Conservation (phyloP, 225 moss, liverwort and hornwort genomes). For the Ulota crispa region DNA sequence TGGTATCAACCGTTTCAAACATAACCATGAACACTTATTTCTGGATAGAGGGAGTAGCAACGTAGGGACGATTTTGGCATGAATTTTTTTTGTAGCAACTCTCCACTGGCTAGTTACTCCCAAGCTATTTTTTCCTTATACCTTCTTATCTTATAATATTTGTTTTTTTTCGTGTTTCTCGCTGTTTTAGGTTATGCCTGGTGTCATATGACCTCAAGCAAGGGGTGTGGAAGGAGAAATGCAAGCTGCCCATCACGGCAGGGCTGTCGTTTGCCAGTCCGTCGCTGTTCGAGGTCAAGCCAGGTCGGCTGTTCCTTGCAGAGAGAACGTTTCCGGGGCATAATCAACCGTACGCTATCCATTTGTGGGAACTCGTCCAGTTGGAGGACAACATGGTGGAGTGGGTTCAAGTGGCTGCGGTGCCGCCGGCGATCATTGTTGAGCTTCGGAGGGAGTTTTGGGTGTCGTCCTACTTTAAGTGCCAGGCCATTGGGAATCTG, state of each 20-base stretch:
- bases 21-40: no score
- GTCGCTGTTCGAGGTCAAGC: constrained; percentile 55
- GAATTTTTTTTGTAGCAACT: no score
- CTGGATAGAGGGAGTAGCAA: no score
- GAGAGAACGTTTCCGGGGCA: constrained; percentile 53
- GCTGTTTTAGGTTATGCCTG: constrained; percentile 39
- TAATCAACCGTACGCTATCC: constrained; percentile 50
- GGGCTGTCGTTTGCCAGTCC: constrained; percentile 51
- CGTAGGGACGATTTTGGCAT: no score
- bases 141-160: neutral
- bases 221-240: constrained; percentile 53
- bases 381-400: constrained; percentile 23
- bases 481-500: constrained; percentile 54
- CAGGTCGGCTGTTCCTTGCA: constrained; percentile 48
- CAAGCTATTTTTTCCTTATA: no score
- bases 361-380: constrained; percentile 52
- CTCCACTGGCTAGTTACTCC: no score
- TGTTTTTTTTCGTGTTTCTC: neutral
- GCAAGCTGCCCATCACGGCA: constrained; percentile 50
- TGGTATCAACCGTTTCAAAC: no score
- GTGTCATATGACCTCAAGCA: constrained; percentile 49
- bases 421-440: constrained; percentile 49
- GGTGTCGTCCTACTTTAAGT: constrained; percentile 58
- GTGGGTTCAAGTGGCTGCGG: constrained; percentile 53
- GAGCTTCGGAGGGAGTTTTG: constrained; percentile 52